phyloP scores from a whole-genome alignment of 208 protist species.

The Wallacemonas sp. region DNA sequence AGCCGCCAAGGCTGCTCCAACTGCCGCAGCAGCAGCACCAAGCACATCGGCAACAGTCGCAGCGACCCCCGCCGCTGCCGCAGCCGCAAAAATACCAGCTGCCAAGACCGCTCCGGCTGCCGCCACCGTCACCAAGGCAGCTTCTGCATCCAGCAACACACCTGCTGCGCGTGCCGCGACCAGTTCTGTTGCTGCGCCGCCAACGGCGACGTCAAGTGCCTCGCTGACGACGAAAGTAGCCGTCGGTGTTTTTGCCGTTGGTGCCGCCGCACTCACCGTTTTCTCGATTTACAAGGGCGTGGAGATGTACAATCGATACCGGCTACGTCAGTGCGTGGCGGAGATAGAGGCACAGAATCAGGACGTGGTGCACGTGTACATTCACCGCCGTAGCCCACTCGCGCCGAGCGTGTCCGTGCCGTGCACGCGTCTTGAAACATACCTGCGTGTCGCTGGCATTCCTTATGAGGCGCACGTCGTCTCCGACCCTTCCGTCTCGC shows the following conservation, averaged over 20 bases:
- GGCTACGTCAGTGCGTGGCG: constrained; percentile 23
- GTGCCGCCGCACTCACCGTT: constrained; percentile 31
- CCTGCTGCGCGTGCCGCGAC: neutral
- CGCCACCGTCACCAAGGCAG: neutral
- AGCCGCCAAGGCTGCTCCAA: neutral
- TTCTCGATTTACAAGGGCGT: constrained; percentile 27
- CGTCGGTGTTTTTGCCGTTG: constrained; percentile 25
- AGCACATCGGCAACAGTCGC: neutral
- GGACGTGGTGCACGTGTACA: constrained; percentile 49
- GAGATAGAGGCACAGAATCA: constrained; percentile 22
- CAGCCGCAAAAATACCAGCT: too few species aligned
- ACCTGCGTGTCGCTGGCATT: constrained; percentile 52
- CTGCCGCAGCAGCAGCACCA: neutral
- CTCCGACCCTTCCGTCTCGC: constrained; percentile 31
- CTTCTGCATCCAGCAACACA: neutral
- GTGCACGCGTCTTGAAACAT: constrained; percentile 57
- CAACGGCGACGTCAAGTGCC: constrained; percentile 1
- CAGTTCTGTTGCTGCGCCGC: constrained; percentile 4
- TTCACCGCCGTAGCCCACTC: constrained; percentile 41
- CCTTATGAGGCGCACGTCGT: constrained; percentile 50
- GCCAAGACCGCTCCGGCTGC: neutral
- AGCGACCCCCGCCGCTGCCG: constrained; percentile 2
- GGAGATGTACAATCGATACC: constrained; percentile 31
- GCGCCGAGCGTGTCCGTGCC: constrained; percentile 47
- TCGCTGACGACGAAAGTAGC: constrained; percentile 22